These are phyloP conservation scores for Nitzschia sp. DNA, from an alignment of 108 stramenopile species.

Conservation along the genomic window DNA sequence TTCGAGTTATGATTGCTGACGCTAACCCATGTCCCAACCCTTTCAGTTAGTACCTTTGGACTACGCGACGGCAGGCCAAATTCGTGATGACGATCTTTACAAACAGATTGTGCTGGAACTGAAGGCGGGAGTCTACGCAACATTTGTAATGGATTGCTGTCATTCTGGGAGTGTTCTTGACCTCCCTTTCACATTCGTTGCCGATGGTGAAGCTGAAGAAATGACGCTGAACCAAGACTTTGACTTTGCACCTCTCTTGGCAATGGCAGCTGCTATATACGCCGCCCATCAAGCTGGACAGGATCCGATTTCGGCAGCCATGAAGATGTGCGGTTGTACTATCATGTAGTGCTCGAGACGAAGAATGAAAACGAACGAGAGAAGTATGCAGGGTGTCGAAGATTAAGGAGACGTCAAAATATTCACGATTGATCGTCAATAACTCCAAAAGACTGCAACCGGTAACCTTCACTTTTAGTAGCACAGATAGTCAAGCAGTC, in stretches of 20 bases:
- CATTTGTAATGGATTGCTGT: conserved; percentile 75
- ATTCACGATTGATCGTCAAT: too few species aligned
- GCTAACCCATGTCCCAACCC: too few species aligned
- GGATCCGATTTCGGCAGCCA: conserved; percentile 8
- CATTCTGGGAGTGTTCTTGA: conserved; percentile 90
- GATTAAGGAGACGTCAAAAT: too few species aligned
- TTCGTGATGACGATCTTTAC: conserved; percentile 78
- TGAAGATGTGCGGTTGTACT: conserved; percentile 6
- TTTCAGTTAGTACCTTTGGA: conserved; percentile 85
- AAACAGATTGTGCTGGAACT: conserved; percentile 65
- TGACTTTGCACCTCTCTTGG: conserved; percentile 50
- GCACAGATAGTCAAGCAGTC: too few species aligned
- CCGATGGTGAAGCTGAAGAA: conserved; percentile 58
- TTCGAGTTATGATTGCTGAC: neutral
- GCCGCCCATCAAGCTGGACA: conserved; percentile 23
- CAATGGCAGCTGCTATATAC: conserved; percentile 19
- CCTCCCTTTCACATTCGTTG: conserved; percentile 69
- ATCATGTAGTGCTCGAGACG: too few species aligned
- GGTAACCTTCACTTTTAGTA: too few species aligned
- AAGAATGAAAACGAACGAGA: too few species aligned
- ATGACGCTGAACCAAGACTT: conserved; percentile 53
- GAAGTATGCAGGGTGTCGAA: too few species aligned
- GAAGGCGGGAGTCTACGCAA: conserved; percentile 70
- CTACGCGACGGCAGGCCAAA: conserved; percentile 65
- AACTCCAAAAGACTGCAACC: too few species aligned